Evolutionary conservation across 2,329 filamentous ascomycete genomes (phyloP), one percentile per base, ranked within the genome.

Genomic region (Pseudogymnoascus sp.): DNA sequence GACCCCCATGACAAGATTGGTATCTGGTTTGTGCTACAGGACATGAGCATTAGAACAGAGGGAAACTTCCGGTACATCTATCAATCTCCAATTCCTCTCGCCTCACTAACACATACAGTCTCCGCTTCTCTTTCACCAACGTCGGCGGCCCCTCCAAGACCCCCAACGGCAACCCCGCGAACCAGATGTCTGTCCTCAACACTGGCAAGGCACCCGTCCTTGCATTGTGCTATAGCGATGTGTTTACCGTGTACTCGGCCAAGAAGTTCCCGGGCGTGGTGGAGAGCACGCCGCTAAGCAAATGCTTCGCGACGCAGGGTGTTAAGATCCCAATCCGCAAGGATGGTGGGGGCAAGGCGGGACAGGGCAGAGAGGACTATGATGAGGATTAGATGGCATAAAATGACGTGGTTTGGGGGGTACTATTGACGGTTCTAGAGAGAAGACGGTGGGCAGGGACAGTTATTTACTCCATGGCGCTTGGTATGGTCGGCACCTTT

Each of bases 201-300:
- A 87, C 84, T 38, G 88, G 87, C 63, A 87, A 86, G 66, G 90
- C 90, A 0, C 90, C 90, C 0, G 88, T 97, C 11, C 82, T 97
- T 16, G 92, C 93, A 0, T 89, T 87, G 7, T 88, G 86, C 70
- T 97, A 93, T 76, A 96, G 90, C 59, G 89, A 96, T 4, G 82
- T 86, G 2, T 97, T 99, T 79, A 90, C 91, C 62, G 95, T 99
- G 31, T 97, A 89, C 76, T 96, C 91, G 2, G 95, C 95, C 59
- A 99, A 99, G 82, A 97, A 97, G 72, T 99, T 99, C 75, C 95
- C 95, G 0, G 95, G 95, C 42, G 95, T 99, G 1, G 96, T 96
- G 64, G 93, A 97, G 74, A 96, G 90, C 74, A 99, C 95, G 0
- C 77, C 86, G 3, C 79, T 97, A 16, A 97, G 93, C 81, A 96